Base-by-base conservation (phyloP, 1,139 yeast genomes). In the Diutina sp. region DNA sequence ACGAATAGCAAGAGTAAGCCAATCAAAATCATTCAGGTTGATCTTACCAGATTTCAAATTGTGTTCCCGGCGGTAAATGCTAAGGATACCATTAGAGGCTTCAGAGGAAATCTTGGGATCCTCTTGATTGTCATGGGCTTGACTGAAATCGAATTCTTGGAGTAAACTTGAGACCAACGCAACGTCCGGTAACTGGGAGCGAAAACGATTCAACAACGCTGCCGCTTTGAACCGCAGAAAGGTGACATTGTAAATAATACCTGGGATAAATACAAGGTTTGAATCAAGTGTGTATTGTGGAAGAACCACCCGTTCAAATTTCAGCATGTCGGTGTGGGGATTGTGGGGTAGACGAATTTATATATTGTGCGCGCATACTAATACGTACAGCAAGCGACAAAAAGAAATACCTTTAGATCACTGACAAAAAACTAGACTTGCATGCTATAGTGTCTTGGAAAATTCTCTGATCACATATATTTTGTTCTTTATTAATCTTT, bases 241-340 rank as follows among this genome's bases (percentile, higher is more conserved):
- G 1, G 82, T 72, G 16, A 83, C 81, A 59, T 80, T 77, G 66
- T 83, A 84, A 35, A 82, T 73, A 55, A 83, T 77, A 0, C 87
- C 87, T 0, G 89, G 88, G 14, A 83, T 65, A 46, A 82, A 71
- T 14, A 83, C 80, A 58, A 82, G 66, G 61, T 72, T 74, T 52
- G 78, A 73, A 63, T 74, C 79, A 47, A 74, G 67, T 56, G 69
- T 69, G 63, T 76, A 76, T 44, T 73, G 69, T 45, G 80, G 80
- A 55, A 76, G 66, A 18, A 69, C 70, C 56, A 69, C 60, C 60
- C 56, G 55, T 29, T 58, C 51, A 28, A 6, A 14, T 16, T 47
- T 47, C 51, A 47, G 51, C 51, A 47, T 28, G 21, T 14, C n/a
- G 6, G 51, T 47, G 51, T 47, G 51, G 51, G 51, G 51, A 29